Evolutionary conservation across 164 flowering plant genomes (phyloP), one percentile per base, ranked within the genome.

Genomic region (Tetracentron sinense): DNA sequence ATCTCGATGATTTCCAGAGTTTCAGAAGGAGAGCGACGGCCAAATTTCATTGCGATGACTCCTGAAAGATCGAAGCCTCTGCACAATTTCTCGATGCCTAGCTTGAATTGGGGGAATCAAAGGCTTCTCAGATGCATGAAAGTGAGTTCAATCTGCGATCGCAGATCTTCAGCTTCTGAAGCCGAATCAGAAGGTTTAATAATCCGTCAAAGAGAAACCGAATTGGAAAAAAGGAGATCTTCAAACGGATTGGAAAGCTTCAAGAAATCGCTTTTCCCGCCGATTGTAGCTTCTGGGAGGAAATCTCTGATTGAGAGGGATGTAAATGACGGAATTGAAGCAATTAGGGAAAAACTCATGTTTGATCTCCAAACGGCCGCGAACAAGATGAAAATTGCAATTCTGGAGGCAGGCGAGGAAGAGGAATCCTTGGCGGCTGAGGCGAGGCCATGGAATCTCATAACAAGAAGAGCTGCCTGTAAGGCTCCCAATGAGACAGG

Each of bases 71-170:
- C 89, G 54, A 84, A 76, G 62, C 79, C 78, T 31, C 77, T 85
- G 28, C 94, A 88, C 71, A 84, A 88, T 72, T 88, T 88, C 82
- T 55, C 76, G 23, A 21, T 86, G 50, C 88, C 87, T 33, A 58
- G 60, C 17, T 74, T 85, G 65, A 75, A 74, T 74, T 88, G 97
- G 96, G 93, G 90, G 7, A 77, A 64, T 26, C 87, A 81, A 78
- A 72, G 54, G 64, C 67, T 72, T 53, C 77, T 83, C 17, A 61
- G 85, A 28, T 85, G 89, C 76, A 68, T 75, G 75, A 86, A 83
- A 57, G 72, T 68, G 57, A 58, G 65, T 54, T 44, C 71, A 15
- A 62, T 33, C 29, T 69, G 50, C 42, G 75, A 16, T 19, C 65
- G 67, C 42, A 71, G 79, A 69, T 77, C 80, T 27, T 67, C 68